These are phyloP conservation scores for Irpex lacteus DNA, from an alignment of 1,284 basidiomycete species.

Conservation along the genomic window DNA sequence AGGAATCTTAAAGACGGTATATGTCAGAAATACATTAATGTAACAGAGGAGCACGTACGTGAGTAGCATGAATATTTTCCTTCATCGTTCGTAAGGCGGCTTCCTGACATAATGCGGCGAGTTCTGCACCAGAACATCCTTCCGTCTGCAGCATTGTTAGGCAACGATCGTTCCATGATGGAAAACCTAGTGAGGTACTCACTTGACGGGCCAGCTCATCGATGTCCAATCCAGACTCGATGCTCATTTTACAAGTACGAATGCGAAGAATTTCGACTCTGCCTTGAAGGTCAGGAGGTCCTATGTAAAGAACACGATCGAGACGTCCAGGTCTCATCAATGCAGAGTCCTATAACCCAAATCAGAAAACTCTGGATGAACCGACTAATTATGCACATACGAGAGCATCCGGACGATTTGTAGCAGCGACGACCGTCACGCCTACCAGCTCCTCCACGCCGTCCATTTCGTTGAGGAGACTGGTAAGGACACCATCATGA, in stretches of 20 bases:
- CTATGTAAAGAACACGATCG: slow-evolving; percentile 95
- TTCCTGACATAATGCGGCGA: slow-evolving; percentile 92
- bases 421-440: slow-evolving; percentile 94
- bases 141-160: slow-evolving; percentile 58
- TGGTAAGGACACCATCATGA: slow-evolving; percentile 90
- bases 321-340: slow-evolving; percentile 93
- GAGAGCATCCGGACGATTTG: slow-evolving; percentile 92
- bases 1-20: slow-evolving; percentile 55
- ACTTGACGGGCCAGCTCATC: slow-evolving; percentile 70
- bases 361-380: background rate
- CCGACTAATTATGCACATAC: slow-evolving; percentile 43
- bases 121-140: slow-evolving; percentile 96
- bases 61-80: slow-evolving; percentile 73
- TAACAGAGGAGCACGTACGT: slow-evolving; percentile 46
- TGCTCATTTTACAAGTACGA: slow-evolving; percentile 76
- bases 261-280: slow-evolving; percentile 86
- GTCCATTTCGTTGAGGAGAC: slow-evolving; percentile 97
- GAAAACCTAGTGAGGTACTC: slow-evolving; percentile 5
- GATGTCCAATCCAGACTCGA: slow-evolving; percentile 70
- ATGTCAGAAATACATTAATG: background rate
- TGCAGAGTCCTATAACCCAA: slow-evolving; percentile 75
- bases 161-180: background rate
- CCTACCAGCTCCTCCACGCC: slow-evolving; percentile 92
- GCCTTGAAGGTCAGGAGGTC: slow-evolving; percentile 80
- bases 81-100: slow-evolving; percentile 93